These are phyloP conservation scores for Apiospora saccharicola DNA, from an alignment of 2,329 filamentous ascomycete species.

Conservation along the genomic window DNA sequence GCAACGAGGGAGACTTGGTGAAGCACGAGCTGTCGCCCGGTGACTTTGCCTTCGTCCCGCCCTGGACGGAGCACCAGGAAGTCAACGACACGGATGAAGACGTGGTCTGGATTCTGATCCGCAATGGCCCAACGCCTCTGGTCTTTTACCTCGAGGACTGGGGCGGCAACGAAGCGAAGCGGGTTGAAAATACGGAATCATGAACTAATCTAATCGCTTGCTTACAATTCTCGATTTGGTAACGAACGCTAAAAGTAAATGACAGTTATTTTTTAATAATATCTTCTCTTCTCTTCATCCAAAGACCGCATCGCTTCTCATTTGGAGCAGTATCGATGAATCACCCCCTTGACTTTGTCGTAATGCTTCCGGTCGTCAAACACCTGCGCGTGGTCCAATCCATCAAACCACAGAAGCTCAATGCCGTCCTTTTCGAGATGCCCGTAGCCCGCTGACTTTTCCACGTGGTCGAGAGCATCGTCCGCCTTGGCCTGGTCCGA, in stretches of 20 bases:
- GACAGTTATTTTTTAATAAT: background rate
- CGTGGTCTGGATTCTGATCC: constrained; percentile 70
- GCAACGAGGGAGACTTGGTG: constrained; percentile 58
- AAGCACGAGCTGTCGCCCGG: constrained; percentile 66
- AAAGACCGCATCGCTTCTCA: constrained; percentile 24
- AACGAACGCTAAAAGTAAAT: constrained; percentile 1
- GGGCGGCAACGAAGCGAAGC: constrained; percentile 56
- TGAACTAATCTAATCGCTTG: constrained; percentile 16
- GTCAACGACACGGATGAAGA: constrained; percentile 68
- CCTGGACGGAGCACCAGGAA: constrained; percentile 75
- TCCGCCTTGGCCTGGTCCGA: constrained; percentile 23
- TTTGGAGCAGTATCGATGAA: constrained; percentile 38
- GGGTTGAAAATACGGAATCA: constrained; percentile 32
- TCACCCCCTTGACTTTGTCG: constrained; percentile 39
- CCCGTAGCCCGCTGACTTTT: constrained; percentile 27
- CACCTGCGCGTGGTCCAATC: constrained; percentile 70
- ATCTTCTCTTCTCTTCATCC: background rate
- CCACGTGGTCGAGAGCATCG: constrained; percentile 38
- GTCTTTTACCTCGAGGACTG: constrained; percentile 70
- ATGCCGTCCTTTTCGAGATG: constrained; percentile 49
- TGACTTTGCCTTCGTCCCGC: constrained; percentile 75
- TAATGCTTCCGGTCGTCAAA: constrained; percentile 52
- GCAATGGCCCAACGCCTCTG: constrained; percentile 66
- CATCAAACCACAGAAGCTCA: constrained; percentile 66
- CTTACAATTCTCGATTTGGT: background rate